These are phyloP conservation scores for Taphrina flavorubra DNA, from an alignment of 1,139 yeast species.

Conservation along the genomic window DNA sequence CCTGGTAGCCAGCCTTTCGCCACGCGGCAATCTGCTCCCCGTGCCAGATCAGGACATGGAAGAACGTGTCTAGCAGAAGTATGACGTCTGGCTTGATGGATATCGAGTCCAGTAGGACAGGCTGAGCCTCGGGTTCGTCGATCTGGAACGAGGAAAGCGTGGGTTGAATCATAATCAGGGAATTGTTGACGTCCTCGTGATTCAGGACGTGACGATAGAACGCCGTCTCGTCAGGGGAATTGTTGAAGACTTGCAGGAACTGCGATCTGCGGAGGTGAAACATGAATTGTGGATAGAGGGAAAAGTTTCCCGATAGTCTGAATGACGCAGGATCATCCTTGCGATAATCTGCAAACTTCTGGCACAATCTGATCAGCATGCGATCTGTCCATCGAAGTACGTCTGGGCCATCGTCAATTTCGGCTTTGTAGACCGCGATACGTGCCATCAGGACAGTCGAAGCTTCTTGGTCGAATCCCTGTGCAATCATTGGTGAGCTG, in stretches of 20 bases:
- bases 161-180: conserved; percentile 97
- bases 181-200: conserved; percentile 88
- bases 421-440: conserved; percentile 86
- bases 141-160: conserved; percentile 86
- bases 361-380: conserved; percentile 79
- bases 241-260: conserved; percentile 93
- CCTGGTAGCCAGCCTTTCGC: conserved; percentile 95
- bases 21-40: conserved; percentile 95
- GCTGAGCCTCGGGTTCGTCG: conserved; percentile 72
- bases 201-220: conserved; percentile 91
- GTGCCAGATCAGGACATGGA: conserved; percentile 93
- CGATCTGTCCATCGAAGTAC: conserved; percentile 87
- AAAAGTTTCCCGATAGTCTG: conserved; percentile 75
- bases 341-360: conserved; percentile 83
- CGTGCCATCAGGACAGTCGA: conserved; percentile 97
- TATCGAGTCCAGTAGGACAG: conserved; percentile 92
- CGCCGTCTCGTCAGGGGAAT: conserved; percentile 98
- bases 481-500: conserved; percentile 61
- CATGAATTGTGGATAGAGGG: conserved; percentile 93
- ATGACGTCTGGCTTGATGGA: conserved; percentile 90
- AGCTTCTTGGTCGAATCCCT: conserved; percentile 96
- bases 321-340: conserved; percentile 79
- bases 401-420: conserved; percentile 74
- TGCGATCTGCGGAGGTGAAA: conserved; percentile 96
- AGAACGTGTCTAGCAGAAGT: conserved; percentile 87